A percentile compares a stretch with the other conserved stretches of the same genome.
Conservation (phyloP, 768 basidiomycete genomes). For the Suillus weaverae region DNA sequence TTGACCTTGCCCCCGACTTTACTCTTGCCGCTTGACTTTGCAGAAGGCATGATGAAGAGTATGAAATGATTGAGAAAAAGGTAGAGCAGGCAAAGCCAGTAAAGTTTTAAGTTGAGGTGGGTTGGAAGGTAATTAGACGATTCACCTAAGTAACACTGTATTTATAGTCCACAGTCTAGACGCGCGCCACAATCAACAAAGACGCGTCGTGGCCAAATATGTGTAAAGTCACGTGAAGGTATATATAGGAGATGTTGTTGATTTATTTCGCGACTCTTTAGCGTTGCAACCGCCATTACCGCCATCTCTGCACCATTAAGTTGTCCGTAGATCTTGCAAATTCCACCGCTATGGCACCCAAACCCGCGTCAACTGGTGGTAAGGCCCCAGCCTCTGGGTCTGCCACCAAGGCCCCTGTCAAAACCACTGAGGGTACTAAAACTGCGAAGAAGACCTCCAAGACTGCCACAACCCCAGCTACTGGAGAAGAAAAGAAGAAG, state of each 20-base stretch:
- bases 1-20: conserved; percentile 57
- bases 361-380: conserved; percentile 73
- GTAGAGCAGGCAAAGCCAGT: neutral
- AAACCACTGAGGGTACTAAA: conserved; percentile 54
- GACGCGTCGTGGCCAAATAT: conserved; percentile 41
- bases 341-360: conserved; percentile 45
- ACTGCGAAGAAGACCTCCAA: conserved; percentile 77
- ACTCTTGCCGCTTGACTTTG: conserved; percentile 29
- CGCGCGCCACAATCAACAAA: conserved; percentile 31
- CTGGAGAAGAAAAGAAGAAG: conserved; percentile 84
- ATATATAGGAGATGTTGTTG: conserved; percentile 35
- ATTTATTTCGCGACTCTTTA: conserved; percentile 8
- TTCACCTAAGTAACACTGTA: conserved; percentile 2
- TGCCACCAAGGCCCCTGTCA: conserved; percentile 65
- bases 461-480: conserved; percentile 51
- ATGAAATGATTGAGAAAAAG: neutral
- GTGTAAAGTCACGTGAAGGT: conserved; percentile 31
- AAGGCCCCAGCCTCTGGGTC: conserved; percentile 63
- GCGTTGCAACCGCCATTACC: conserved; percentile 15
- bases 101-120: neutral
- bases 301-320: conserved; percentile 12
- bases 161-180: conserved; percentile 24
- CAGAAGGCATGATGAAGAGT: conserved; percentile 23
- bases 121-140: neutral
- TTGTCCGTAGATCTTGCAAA: neutral